A percentile compares a stretch with the other conserved stretches of the same genome.
Conservation (phyloP, 2,329 filamentous ascomycete genomes). For the Clonostachys sp. region DNA sequence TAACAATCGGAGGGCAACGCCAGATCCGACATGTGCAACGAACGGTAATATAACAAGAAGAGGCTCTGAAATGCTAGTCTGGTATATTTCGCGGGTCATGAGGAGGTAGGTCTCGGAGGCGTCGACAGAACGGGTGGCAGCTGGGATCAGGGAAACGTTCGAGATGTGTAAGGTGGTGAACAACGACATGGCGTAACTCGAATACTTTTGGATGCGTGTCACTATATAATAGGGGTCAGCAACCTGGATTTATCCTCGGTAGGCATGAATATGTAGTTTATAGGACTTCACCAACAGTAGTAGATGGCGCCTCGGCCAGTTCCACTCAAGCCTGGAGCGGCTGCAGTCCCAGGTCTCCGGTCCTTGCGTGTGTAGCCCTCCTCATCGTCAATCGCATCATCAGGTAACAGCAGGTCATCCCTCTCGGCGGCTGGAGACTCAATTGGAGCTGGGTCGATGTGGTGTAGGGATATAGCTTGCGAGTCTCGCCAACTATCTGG, state of each 20-base stretch:
- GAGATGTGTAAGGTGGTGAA: constrained; percentile 74
- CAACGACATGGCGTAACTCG: constrained; percentile 75
- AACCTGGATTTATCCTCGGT: background rate
- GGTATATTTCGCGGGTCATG: constrained; percentile 88
- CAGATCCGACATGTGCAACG: constrained; percentile 70
- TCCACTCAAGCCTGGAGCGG: constrained; percentile 52
- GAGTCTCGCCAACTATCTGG: constrained; percentile 9
- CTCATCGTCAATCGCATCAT: constrained; percentile 9
- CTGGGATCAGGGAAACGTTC: constrained; percentile 78
- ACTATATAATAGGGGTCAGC: constrained; percentile 6
- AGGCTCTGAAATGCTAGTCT: constrained; percentile 75
- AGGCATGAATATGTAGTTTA: background rate
- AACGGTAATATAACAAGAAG: constrained; percentile 74
- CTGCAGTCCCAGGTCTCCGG: constrained; percentile 17
- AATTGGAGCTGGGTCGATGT: constrained; percentile 81
- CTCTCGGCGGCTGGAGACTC: constrained; percentile 44
- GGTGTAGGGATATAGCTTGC: constrained; percentile 55
- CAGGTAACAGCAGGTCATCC: constrained; percentile 26
- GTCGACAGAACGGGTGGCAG: constrained; percentile 66
- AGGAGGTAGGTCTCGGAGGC: constrained; percentile 82
- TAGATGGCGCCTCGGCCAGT: constrained; percentile 65
- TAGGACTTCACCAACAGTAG: constrained; percentile 54
- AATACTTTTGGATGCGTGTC: constrained; percentile 75
- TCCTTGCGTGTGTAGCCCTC: constrained; percentile 25
- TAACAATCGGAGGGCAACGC: constrained; percentile 71